Percentiles rank a stretch among this genome's conserved stretches.
Evolutionary conservation across 495 filamentous ascomycete species (phyloP).

Genomic region (Tuber melanosporum): DNA sequence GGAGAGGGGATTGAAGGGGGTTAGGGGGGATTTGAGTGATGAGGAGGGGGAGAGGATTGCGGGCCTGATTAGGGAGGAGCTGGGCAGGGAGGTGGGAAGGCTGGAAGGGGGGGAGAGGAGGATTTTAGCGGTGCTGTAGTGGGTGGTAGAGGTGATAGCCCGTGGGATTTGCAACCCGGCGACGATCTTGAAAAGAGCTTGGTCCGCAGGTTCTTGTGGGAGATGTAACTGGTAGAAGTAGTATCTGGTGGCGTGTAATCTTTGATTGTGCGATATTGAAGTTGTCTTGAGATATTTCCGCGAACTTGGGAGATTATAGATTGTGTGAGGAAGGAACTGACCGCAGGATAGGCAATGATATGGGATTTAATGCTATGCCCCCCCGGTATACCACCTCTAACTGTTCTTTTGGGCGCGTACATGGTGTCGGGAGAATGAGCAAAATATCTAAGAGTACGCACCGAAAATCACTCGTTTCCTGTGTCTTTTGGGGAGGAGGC

Average conservation of each 20-base stretch:
- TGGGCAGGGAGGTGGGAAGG: constrained; percentile 53
- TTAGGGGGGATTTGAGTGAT: constrained; percentile 77
- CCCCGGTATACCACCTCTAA: not conserved
- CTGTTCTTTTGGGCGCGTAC: not conserved
- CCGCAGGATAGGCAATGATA: not conserved
- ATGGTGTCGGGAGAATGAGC: not conserved
- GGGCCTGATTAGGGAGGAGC: constrained; percentile 53
- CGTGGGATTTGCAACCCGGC: not conserved
- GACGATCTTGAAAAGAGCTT: not conserved
- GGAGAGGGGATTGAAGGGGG: constrained; percentile 47
- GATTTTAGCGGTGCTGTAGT: constrained; percentile 41
- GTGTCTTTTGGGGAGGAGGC: too few species aligned
- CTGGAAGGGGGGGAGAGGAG: constrained; percentile 47
- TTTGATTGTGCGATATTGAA: not conserved
- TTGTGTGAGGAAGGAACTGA: not conserved
- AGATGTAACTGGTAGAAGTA: not conserved
- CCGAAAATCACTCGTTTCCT: not conserved
- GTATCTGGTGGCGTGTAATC: not conserved
- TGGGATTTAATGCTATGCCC: too few species aligned
- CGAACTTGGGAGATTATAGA: not conserved
- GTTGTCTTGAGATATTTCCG: not conserved
- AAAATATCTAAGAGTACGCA: not conserved
- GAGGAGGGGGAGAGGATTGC: constrained; percentile 67
- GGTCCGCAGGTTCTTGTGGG: not conserved
- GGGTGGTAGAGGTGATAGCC: not conserved